Percentiles rank a stretch among this genome's conserved stretches.
Evolutionary conservation across 306 rosid species (phyloP).

Genomic region (Fragaria vesca): DNA sequence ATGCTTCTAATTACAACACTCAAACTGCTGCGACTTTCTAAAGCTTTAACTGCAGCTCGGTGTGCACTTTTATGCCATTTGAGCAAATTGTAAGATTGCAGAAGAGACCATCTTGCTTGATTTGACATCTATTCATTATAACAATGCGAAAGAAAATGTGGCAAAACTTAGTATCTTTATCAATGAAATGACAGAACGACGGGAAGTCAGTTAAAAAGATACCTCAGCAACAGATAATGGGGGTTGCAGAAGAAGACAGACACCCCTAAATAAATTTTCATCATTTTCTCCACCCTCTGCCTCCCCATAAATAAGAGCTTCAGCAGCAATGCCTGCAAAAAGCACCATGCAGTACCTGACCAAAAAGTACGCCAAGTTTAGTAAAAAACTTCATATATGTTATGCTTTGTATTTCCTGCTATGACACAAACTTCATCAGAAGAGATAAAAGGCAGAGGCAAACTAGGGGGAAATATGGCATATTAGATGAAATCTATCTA

Average conservation of each 20-base stretch:
- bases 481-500: not conserved
- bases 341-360: slow-evolving; percentile 96
- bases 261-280: slow-evolving; percentile 77
- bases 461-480: not conserved
- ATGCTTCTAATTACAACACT: slow-evolving; percentile 76
- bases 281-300: slow-evolving; percentile 99
- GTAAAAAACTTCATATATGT: not conserved
- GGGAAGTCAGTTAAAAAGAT: slow-evolving; percentile 22
- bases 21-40: slow-evolving; percentile 72
- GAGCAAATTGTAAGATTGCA: slow-evolving; percentile 91
- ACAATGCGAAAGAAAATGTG: slow-evolving; percentile 17
- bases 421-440: not conserved
- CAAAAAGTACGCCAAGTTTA: not conserved
- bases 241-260: slow-evolving; percentile 79
- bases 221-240: slow-evolving; percentile 84
- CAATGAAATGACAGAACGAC: slow-evolving; percentile 17
- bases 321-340: slow-evolving; percentile 96
- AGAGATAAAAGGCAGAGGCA: not conserved
- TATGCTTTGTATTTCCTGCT: not conserved
- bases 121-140: slow-evolving; percentile 72
- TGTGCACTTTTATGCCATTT: slow-evolving; percentile 84
- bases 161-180: not conserved
- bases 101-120: slow-evolving; percentile 96
- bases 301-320: slow-evolving; percentile 92
- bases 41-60: slow-evolving; percentile 84